Base-by-base conservation (phyloP, 148 eudicot genomes). In the Agrostemma githago region DNA sequence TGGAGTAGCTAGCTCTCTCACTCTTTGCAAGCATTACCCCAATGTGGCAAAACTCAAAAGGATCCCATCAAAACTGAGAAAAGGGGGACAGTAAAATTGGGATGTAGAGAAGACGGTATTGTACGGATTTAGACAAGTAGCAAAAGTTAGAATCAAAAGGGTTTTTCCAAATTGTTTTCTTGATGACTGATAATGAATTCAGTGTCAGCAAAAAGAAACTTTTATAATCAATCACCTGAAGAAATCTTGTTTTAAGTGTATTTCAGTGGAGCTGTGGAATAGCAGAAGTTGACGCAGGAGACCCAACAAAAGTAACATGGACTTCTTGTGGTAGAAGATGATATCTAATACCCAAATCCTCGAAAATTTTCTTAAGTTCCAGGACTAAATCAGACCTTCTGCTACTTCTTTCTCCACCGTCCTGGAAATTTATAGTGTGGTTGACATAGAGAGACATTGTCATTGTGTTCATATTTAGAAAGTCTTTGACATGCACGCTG, bases 401-500 rank as follows among this genome's bases (percentile, higher is more conserved):
- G 60, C 48, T 79, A 73, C 83, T 78, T 76, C 66, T 88, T 58
- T 88, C 96, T 15, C 81, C 87, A 42, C 44, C 54, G 61, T 94
- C 83, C 75, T 91, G 96, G 77, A 88, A 90, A 79, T 94, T 94
- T 6, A 94, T 94, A 2, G 91, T 93, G 72, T 94, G 98, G 54
- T 76, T 85, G 5, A 90, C 83, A 66, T 79, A 83, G 1, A 95
- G 88, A 41, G 77, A 88, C 89, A 92, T 87, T 61, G 82, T 84
- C 84, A 95, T 81, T 80, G 88, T 90, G 90, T 90, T 80, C 78
- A 92, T 76, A 74, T 92, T 80, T 70, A 86, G 86, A 46, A 95
- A 81, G 34, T 92, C 98, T 84, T 82, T 89, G 43, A 92, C 73
- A 75, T 72, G 87, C 72, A 94, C 82, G 39, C 86, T 81, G 70